A percentile compares a stretch with the other conserved stretches of the same genome.
Conservation (phyloP, 2,329 filamentous ascomycete species). For the Paecilomyces sp. region DNA sequence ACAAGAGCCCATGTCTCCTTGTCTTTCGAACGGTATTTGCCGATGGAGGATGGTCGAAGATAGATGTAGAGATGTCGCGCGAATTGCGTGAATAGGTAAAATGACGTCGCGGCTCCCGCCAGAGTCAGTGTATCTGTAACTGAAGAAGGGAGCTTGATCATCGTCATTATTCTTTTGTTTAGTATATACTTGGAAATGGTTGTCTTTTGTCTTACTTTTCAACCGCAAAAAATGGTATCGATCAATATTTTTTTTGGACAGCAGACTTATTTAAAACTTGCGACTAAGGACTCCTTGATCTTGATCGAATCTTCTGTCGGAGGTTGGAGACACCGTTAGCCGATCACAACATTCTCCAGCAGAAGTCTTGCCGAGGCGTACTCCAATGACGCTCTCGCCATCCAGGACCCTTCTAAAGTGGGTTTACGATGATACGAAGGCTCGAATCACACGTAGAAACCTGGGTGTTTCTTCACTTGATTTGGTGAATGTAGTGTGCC, state of each 20-base stretch:
- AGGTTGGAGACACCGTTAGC: background rate
- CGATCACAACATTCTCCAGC: background rate
- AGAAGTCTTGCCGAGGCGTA: background rate
- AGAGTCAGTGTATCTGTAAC: background rate
- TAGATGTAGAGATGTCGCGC: constrained; percentile 7
- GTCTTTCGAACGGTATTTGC: constrained; percentile 8
- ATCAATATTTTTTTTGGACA: background rate
- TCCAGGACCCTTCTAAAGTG: background rate
- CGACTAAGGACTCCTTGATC: background rate
- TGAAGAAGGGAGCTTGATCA: background rate
- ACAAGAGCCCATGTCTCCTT: constrained; percentile 40
- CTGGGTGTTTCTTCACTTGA: background rate
- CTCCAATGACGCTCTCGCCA: background rate
- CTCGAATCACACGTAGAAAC: background rate
- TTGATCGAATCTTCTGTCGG: background rate
- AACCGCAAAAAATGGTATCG: background rate
- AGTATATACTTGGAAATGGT: background rate
- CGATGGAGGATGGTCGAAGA: constrained; percentile 10
- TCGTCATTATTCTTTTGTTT: background rate
- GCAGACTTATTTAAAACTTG: background rate
- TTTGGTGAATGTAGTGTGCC: background rate
- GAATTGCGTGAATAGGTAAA: background rate
- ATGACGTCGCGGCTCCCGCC: background rate
- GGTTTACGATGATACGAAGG: background rate
- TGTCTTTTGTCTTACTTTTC: too few relatives aligned